Evolutionary conservation across 441 rosid species (phyloP), one percentile per base, ranked within the genome.

Genomic region (Lepidium campestre): DNA sequence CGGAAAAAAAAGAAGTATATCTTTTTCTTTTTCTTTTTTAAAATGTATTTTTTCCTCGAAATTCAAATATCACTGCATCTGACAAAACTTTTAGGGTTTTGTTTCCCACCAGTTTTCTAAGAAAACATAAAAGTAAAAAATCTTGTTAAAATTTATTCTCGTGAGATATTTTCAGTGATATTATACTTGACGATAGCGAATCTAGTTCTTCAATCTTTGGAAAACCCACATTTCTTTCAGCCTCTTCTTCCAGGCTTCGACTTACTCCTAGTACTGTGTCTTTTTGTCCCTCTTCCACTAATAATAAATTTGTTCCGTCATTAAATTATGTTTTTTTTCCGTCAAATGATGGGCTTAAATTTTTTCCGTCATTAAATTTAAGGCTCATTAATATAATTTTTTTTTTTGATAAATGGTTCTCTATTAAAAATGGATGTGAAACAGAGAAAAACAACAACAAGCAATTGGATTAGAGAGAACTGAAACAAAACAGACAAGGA

Each of bases 201-300:
- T 8, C 10, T 4, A 67, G 15, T 11, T 56, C 47, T 56, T 42
- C 22, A 42, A 0, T 11, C 64, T 67, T 55, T 56, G 4, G 20
- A 5, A 3, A 45, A 22, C 37, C 71, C 56, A 32, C 71, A 67
- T 56, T 67, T 67, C 47, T 44, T 56, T 17, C 27, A 55, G 11
- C 64, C 71, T 15, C 29, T 67, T n/a, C 62, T 67, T 56, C 47
- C 56, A 0, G 47, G 56, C 19, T 44, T 56, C 29, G 4, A 42
- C 27, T 31, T 42, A 4, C 14, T 53, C 12, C 34, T 65, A 3
- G 70, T 65, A 20, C n/a, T 39, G 2, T 27, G 10, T 23, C 63
- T 62, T n/a, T n/a, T 47, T 42, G 15, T 44, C 27, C 17, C 32
- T 54, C 18, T 45, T 45, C 36, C 25, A 19, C n/a, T n/a, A n/a